Evolutionary conservation across 164 flowering plant species (phyloP), one percentile per base, ranked within the genome.

Genomic region (Umbellularia californica): DNA sequence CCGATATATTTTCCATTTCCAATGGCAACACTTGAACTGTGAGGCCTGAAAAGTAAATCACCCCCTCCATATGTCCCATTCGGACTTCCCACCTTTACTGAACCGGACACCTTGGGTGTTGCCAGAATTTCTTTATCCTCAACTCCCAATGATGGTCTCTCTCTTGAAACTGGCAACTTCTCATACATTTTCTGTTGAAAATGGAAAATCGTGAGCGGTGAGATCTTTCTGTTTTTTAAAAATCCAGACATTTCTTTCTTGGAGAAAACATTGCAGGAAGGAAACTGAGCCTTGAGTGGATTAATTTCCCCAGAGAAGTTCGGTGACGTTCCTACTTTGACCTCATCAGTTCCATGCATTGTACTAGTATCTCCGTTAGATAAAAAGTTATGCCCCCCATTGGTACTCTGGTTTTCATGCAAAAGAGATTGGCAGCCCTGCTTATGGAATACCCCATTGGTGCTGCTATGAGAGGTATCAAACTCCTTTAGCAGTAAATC

Each of bases 281-380:
- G 99, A 74, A 87, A 14, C 82, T 95, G 99, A 76, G 92, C 82
- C 73, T 83, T 88, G 27, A 95, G 76, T 60, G 99, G 99, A 69
- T 90, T 82, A 77, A 82, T 74, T 68, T 81, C 82, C 23, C 24
- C 50, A 70, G 60, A 74, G 70, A 75, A 80, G 50, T 50, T 77
- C 6, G 28, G 58, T 14, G 50, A 33, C 76, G 86, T 74, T 75
- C 72, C 80, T 70, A 28, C 72, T 25, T 58, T 85, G 71, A 72
- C 63, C 15, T 47, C 76, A 70, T 73, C 75, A 72, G 50, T 33
- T 63, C 65, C 50, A 58, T 74, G 72, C n/a, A 24, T 30, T 51
- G 82, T 65, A 23, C 62, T 58, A 24, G 67, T 30, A 72, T 70
- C 79, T 70, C 79, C 65, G 13, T 20, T 20, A 73, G 90, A 73